Evolutionary conservation across 2,329 filamentous ascomycete genomes (phyloP), one percentile per base, ranked within the genome.

Genomic region (Daldinia sp.): DNA sequence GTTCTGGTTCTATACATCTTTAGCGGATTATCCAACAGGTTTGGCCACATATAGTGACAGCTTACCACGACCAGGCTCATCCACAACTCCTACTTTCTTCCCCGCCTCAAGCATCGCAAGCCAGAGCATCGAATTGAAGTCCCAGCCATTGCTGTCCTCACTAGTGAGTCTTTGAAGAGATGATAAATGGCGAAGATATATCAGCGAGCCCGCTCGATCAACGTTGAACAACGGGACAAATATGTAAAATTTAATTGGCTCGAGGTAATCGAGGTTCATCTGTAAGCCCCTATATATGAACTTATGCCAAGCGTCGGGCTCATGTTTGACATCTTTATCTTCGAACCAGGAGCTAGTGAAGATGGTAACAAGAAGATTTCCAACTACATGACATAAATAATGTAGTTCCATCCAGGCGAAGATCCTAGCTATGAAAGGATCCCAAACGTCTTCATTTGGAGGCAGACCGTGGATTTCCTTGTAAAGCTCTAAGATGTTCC

Each of bases 71-170:
- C 87, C 82, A 67, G 89, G 86, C 69, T 92, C 90, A 61, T 89
- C 87, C 1, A 92, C 86, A 15, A 92, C 77, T 1, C 89, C 89
- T 34, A 84, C 79, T 71, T 90, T 90, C 75, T 92, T 92, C 11
- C 88, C 90, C 13, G 87, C 83, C 66, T 92, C 88, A 41, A 93
- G 79, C n/a, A 88, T 84, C 43, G 88, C 83, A 39, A 93, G 81
- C 66, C 88, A 85, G 8, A 92, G 76, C 41, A 88, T 79, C 0
- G 85, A 83, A 52, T 86, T 81, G 11, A 81, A 77, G 54, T 86
- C 81, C 23, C 85, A 75, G 17, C 81, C 79, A 54, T 79, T 76
- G 30, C 74, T 78, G 43, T 77, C 77, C 37, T 80, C 80, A 63
- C 77, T 81, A 57, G 76, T 80, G 10, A 83, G 74, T n/a, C 81